Base-by-base conservation (phyloP, 768 basidiomycete species). In the Rubroboletus pulcherrimus region DNA sequence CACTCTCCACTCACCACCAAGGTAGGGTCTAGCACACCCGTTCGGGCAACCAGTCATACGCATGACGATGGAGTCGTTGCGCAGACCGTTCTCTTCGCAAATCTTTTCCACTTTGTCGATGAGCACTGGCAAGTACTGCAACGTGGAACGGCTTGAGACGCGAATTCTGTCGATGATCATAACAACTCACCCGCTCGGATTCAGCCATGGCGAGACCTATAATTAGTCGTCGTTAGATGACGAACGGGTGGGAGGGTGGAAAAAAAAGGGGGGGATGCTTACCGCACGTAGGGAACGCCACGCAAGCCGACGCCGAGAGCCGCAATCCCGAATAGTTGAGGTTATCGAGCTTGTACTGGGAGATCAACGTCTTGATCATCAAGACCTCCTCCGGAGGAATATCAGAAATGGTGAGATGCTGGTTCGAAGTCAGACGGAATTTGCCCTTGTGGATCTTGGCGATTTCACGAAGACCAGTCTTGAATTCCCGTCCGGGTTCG, bases 41-140 rank as follows among this genome's bases (percentile, higher is more conserved):
- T 93, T 94, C 3, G 92, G 92, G 63, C 95, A 98, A 48, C 96
- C 96, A 15, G 95, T 98, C 95, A 98, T 98, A 51, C 96, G 84
- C 96, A 99, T 98, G 57, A 98, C 85, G 61, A 98, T 96, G 3
- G 89, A 86, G 72, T 99, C 96, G 68, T 97, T 87, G 44, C 96
- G 81, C 40, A 98, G 77, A 19, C 96, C 96, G 63, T 86, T 89
- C 70, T 94, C 91, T 70, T 98, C 97, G 66, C 90, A 91, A 7
- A 98, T 88, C 73, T 86, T 85, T 76, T 99, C 96, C 17, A 98
- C 88, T 74, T 98, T 98, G 73, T 92, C 87, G 55, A 98, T 79
- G 39, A 98, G 84, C 14, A 98, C 65, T 15, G 96, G 97, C 12
- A 99, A 78, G 71, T 98, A 99, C 88, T 91, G 62, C 21, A 38